phyloP scores from a whole-genome alignment of 2,329 filamentous ascomycete genomes.

The Chaetomium globosum region DNA sequence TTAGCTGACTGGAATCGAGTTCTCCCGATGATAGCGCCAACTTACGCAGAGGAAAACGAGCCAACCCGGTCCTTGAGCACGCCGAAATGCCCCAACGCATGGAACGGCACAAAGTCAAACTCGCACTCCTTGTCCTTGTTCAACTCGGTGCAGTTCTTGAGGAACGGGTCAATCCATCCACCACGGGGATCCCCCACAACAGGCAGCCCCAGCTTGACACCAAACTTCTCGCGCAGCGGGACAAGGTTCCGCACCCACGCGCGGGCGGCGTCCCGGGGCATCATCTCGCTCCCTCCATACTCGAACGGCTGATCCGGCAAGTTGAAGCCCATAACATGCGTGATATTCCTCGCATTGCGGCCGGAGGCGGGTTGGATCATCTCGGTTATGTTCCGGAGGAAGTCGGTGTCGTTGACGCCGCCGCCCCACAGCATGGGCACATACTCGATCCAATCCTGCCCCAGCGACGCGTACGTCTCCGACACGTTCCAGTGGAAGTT shows the following conservation, averaged over 20 bases:
- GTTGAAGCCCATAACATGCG: constrained; percentile 73
- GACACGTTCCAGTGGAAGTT: constrained; percentile 67
- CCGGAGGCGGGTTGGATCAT: constrained; percentile 48
- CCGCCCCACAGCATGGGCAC: constrained; percentile 79
- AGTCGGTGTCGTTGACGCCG: constrained; percentile 52
- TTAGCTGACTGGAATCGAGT: neutral
- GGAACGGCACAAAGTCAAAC: constrained; percentile 64
- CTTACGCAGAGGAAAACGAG: constrained; percentile 53
- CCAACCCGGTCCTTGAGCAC: constrained; percentile 67
- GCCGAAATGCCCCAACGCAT: constrained; percentile 69
- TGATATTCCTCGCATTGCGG: constrained; percentile 54
- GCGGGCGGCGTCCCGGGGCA: constrained; percentile 61
- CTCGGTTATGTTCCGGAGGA: constrained; percentile 59
- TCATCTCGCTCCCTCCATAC: constrained; percentile 64
- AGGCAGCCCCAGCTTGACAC: constrained; percentile 70
- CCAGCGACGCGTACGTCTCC: constrained; percentile 49
- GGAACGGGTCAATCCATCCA: constrained; percentile 67
- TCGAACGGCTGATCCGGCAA: constrained; percentile 65
- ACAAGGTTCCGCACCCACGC: constrained; percentile 72
- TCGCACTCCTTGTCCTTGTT: constrained; percentile 55
- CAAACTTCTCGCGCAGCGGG: constrained; percentile 60
- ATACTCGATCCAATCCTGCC: constrained; percentile 65
- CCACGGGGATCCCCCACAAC: constrained; percentile 57
- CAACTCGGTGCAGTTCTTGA: constrained; percentile 62
- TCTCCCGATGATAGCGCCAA: constrained; percentile 13